Evolutionary conservation across 176 grass and related monocot genomes (phyloP).

Genomic region (Secale cereale): DNA sequence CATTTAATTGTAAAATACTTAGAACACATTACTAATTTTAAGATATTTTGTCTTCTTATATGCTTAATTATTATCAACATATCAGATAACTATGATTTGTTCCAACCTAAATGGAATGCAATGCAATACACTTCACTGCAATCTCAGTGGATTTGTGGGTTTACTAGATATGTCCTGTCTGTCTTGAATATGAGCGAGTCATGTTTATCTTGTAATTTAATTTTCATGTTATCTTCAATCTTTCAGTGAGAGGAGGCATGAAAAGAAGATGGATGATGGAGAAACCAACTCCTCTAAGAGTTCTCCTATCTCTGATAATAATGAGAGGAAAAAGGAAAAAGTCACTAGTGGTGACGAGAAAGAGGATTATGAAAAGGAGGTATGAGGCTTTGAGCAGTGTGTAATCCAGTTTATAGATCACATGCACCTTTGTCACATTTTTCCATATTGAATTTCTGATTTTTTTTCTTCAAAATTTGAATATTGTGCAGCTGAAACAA

Average conservation of each 20-base stretch:
- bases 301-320: conserved; percentile 52
- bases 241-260: conserved; percentile 68
- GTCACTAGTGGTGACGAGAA: conserved; percentile 54
- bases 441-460: conserved; percentile 1
- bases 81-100: background rate
- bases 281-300: conserved; percentile 71
- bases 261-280: conserved; percentile 64
- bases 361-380: conserved; percentile 59
- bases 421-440: background rate
- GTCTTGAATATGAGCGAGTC: background rate
- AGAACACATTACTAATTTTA: background rate
- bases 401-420: conserved; percentile 8
- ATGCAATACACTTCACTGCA: background rate
- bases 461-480: conserved; percentile 3
- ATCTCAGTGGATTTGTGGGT: background rate
- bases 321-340: conserved; percentile 57
- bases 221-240: background rate
- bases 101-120: conserved; percentile 3
- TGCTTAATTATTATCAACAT: background rate
- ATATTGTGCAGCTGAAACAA: conserved; percentile 68
- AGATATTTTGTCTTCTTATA: background rate
- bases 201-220: conserved; percentile 14
- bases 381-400: conserved; percentile 17
- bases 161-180: background rate
- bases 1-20: conserved; percentile 21